These are phyloP conservation scores for Papiliotrema flavescens DNA, from an alignment of 1,284 basidiomycete species.

Conservation along the genomic window DNA sequence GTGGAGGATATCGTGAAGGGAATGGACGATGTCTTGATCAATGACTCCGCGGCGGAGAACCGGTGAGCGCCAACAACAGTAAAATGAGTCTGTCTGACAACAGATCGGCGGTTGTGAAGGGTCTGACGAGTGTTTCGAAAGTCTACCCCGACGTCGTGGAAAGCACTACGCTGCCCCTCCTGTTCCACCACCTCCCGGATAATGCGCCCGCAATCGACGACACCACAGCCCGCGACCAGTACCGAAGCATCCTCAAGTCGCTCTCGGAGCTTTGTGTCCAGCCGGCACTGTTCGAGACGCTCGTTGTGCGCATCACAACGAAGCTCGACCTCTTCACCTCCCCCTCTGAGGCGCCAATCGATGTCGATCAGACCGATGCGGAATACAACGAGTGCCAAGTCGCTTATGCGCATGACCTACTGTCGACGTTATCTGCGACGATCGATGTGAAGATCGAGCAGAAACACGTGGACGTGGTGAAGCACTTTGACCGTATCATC, in stretches of 20 bases:
- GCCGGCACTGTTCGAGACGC: conserved; percentile 74
- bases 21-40: conserved; percentile 65
- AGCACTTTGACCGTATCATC: conserved; percentile 71
- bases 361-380: conserved; percentile 11
- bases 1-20: conserved; percentile 72
- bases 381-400: conserved; percentile 55
- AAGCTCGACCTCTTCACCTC: conserved; percentile 66
- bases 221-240: conserved; percentile 58
- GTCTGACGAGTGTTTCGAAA: conserved; percentile 66
- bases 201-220: conserved; percentile 59
- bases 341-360: conserved; percentile 6
- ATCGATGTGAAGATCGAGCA: conserved; percentile 63
- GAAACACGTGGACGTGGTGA: conserved; percentile 66
- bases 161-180: conserved; percentile 70
- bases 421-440: conserved; percentile 64
- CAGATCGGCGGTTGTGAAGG: conserved; percentile 65
- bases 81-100: neutral
- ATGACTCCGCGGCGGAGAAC: conserved; percentile 57
- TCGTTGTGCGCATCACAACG: conserved; percentile 73
- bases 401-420: conserved; percentile 79
- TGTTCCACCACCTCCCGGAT: conserved; percentile 72
- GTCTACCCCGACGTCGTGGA: conserved; percentile 65
- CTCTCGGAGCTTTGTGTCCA: conserved; percentile 72
- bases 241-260: conserved; percentile 67
- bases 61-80: conserved; percentile 27